phyloP scores from a whole-genome alignment of 2,329 filamentous ascomycete species.

The Ilyonectria robusta region DNA sequence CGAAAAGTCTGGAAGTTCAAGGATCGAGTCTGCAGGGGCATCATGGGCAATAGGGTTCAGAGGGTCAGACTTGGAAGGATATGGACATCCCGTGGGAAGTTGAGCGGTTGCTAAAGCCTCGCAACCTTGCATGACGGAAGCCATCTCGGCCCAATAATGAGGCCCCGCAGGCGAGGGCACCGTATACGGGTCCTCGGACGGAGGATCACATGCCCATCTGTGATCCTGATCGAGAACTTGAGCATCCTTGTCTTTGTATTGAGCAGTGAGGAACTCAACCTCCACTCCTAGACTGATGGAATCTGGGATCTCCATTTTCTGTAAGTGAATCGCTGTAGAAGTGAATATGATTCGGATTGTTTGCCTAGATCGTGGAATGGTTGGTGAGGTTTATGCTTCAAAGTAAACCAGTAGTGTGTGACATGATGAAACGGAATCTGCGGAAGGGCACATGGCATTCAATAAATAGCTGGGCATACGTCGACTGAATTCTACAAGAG shows the following conservation, averaged over 20 bases:
- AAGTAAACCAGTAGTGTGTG: neutral
- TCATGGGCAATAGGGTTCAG: constrained; percentile 23
- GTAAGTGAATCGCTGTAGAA: neutral
- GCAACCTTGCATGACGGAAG: constrained; percentile 40
- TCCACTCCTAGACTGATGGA: constrained; percentile 45
- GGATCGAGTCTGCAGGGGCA: constrained; percentile 24
- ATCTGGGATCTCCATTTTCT: constrained; percentile 22
- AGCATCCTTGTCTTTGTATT: constrained; percentile 26
- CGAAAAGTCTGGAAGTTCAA: constrained; percentile 28
- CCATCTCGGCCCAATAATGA: constrained; percentile 10
- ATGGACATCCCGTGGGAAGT: constrained; percentile 38
- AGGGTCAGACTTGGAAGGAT: constrained; percentile 5
- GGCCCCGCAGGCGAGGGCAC: neutral
- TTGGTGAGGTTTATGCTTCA: neutral
- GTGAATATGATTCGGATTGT: neutral
- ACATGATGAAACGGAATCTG: neutral
- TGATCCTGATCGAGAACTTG: constrained; percentile 5
- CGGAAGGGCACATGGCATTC: neutral
- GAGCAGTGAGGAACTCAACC: constrained; percentile 47
- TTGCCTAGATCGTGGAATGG: neutral
- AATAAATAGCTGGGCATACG: neutral
- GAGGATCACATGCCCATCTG: constrained; percentile 34
- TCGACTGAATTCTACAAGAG: neutral
- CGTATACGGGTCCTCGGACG: constrained; percentile 18
- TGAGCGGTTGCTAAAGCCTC: constrained; percentile 38